Evolutionary conservation across 305 asterid genomes (phyloP), one percentile per base, ranked within the genome.

Genomic region (Fraxinus greggii): DNA sequence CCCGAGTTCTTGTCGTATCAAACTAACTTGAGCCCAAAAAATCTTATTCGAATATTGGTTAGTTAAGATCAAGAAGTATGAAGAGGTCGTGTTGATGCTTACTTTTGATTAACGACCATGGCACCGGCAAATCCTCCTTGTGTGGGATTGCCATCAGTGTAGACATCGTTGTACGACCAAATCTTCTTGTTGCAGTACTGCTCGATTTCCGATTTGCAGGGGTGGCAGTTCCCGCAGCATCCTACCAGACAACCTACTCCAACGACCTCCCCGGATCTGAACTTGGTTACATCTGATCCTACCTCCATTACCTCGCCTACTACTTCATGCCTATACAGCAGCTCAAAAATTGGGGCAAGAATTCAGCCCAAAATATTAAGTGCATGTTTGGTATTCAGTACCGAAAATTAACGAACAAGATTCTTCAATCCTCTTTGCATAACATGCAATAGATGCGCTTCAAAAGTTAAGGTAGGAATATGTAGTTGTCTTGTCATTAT

Each of bases 131-230:
- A 96, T 23, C 99, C 99, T 5, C 99, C 99, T 76, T 96, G 98
- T 31, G 98, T 93, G 21, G 99, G 92, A 8, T 87, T 90, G 7
- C 99, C 98, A 78, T 96, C 98, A 8, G 94, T 87, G 79, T 94
- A 94, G n/a, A 94, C 97, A 81, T 96, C 99, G 80, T 96, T 96
- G 88, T 91, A 96, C 1, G 98, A 86, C 99, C 99, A 96, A 12
- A 96, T 94, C 87, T 93, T 94, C 92, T 96, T 96, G 88, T 56
- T 90, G 93, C 99, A 96, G 83, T 96, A 96, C 45, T 96, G 99
- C 88, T 96, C 99, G 23, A 92, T 93, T 7, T 93, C 94, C 0
- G 90, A 42, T 1, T 89, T 76, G 91, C 99, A 96, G 1, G 94
- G 89, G 5, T 90, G 90, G 80, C 99, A 96, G 67, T 65, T 88